Base-by-base conservation (phyloP, 768 basidiomycete genomes). In the Stropharia rugosoannulata region DNA sequence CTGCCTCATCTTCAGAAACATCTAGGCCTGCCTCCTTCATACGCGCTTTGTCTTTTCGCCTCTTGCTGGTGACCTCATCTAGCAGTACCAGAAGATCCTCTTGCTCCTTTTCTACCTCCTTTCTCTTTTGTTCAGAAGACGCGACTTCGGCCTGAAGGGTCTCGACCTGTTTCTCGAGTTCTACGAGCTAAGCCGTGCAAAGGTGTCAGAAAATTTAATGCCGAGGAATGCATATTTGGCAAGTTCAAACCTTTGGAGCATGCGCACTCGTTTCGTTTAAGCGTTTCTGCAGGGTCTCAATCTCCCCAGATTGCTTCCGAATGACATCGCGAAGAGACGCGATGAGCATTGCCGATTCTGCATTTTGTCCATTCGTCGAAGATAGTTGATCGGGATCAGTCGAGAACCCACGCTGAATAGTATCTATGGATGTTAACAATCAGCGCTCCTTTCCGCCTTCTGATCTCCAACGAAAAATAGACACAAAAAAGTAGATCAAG, bases 41-140 rank as follows among this genome's bases (percentile, higher is more conserved):
- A 61, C 80, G 77, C 45, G 70, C 79, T 75, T 98, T 98, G 66
- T 98, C 97, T 61, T 76, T 78, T 73, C 81, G 83, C 50, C 95
- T 79, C 73, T 99, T 99, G 60, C 75, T 81, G 43, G 85, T 90
- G 58, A 97, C 76, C 73, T 98, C 97, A 64, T 98, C 97, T 3
- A 99, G 75, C 32, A 98, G 72, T 10, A 99, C 95, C 18, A 99
- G 76, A 46, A 98, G 69, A 70, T 99, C 96, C 67, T 98, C 96
- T 63, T 98, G 95, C 69, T 99, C 96, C 71, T 95, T 95, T 70
- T 97, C 94, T 19, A 86, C 83, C 8, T 97, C 94, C 61, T 82
- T 87, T 47, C 83, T 80, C 67, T 87, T 89, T 53, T 77, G 79
- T 61, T 89, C 81, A 8, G 85, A 76, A 1, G 71, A 73, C 41